Base-by-base conservation (phyloP, 768 basidiomycete genomes). In the Ramaria sp. region DNA sequence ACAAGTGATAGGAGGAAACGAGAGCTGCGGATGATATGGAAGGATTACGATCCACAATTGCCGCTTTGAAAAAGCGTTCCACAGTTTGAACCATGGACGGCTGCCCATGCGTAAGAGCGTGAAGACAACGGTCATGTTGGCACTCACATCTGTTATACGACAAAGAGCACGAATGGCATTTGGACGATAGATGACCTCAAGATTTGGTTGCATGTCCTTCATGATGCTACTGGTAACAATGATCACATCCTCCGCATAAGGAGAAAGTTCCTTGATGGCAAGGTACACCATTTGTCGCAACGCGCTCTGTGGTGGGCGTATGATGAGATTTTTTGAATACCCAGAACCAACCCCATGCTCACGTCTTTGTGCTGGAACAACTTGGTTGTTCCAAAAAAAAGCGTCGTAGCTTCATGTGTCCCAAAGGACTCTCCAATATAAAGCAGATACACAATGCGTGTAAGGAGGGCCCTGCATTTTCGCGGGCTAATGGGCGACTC, bases 171-270 rank as follows among this genome's bases (percentile, higher is more conserved):
- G 84, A 63, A 98, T 99, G 15, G 96, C 88, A 70, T 99, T 99
- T 33, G 96, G 91, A 54, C 96, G 80, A 71, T 99, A 99, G 60
- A 99, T 92, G 65, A 98, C 95, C 71, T 99, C 96, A 50, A 92
- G 86, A 68, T 96, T 97, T 54, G 94, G 88, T 66, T 99, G 96
- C 92, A 98, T 99, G 67, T 99, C 96, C 76, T 98, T 98, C 94
- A 96, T 96, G 70, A 99, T 97, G 66, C 92, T 96, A 69, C 86
- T 90, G 10, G 96, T 99, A 60, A 97, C 94, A 92, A 99, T 99
- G 64, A 99, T 96, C 30, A 98, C 92, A 76, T 98, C 95, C 70
- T 99, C 93, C 15, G 96, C 91, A n/a, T 88, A 86, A 37, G 81
- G 84, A 30, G 93, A 87, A 11, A 99, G 79, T 71, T 99, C 96